A percentile compares a stretch with the other conserved stretches of the same genome.
Evolutionary conservation across 192 early-diverging fungal species (phyloP).

Genomic region (Ambispora gerdemannii): DNA sequence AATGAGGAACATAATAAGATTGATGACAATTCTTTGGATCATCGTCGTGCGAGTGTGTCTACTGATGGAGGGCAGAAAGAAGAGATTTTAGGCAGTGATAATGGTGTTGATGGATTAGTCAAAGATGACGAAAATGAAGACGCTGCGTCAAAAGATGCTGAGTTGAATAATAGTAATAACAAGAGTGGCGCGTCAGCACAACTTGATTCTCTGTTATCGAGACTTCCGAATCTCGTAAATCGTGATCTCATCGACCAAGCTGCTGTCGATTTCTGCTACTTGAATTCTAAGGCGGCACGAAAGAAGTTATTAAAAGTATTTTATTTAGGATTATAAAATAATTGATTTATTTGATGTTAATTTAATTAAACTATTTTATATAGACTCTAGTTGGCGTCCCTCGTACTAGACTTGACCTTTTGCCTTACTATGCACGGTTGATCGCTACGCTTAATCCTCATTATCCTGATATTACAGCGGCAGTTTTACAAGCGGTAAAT

Average conservation of each 20-base stretch:
- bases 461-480: slow-evolving; percentile 80
- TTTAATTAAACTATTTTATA: too few species aligned
- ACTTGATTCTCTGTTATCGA: slow-evolving; percentile 67
- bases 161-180: slow-evolving; percentile 21
- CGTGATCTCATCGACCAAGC: slow-evolving; percentile 83
- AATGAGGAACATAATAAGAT: too few species aligned
- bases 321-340: too few species aligned
- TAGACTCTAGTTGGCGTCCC: slow-evolving; percentile 73
- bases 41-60: slow-evolving; percentile 31
- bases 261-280: slow-evolving; percentile 90
- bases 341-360: too few species aligned
- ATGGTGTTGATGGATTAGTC: slow-evolving; percentile 5
- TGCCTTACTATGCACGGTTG: slow-evolving; percentile 90
- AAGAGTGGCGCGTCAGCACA: slow-evolving; percentile 42
- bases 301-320: slow-evolving; percentile 67
- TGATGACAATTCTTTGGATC: slow-evolving; percentile 13
- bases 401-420: slow-evolving; percentile 72
- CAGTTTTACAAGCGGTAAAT: slow-evolving; percentile 62
- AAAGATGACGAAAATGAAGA: slow-evolving; percentile 31
- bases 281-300: slow-evolving; percentile 78
- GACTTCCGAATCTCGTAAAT: slow-evolving; percentile 73
- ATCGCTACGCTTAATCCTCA: slow-evolving; percentile 83
- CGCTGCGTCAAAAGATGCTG: neutral
- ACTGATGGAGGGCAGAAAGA: slow-evolving; percentile 27
- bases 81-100: too few species aligned